These are phyloP conservation scores for Phaeosphaeria sp. DNA, from an alignment of 2,329 filamentous ascomycete genomes.

Conservation along the genomic window DNA sequence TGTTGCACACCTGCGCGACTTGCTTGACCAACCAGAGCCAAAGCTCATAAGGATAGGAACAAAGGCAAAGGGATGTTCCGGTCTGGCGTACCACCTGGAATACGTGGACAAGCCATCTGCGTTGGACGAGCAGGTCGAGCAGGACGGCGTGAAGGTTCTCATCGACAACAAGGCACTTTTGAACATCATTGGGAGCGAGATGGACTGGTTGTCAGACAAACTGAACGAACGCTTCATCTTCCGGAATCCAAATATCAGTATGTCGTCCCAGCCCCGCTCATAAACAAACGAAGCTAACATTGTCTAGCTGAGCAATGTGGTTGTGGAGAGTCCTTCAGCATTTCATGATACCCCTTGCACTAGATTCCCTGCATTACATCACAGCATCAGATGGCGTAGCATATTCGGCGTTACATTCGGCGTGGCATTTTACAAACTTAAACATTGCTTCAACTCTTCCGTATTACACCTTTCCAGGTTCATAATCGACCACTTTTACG, in stretches of 20 bases:
- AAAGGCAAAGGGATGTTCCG: slow-evolving; percentile 91
- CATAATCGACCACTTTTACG: slow-evolving; percentile 68
- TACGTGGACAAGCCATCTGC: slow-evolving; percentile 89
- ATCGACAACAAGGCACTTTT: slow-evolving; percentile 98
- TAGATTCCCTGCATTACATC: slow-evolving; percentile 19
- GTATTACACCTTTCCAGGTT: slow-evolving; percentile 56
- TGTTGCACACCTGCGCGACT: slow-evolving; percentile 75
- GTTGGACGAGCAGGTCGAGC: slow-evolving; percentile 92
- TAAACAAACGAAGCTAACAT: slow-evolving; percentile 25
- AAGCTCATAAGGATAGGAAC: slow-evolving; percentile 95
- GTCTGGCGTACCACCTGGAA: slow-evolving; percentile 90
- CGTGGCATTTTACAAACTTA: slow-evolving; percentile 17
- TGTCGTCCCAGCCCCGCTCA: slow-evolving; percentile 53
- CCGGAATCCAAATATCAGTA: slow-evolving; percentile 97
- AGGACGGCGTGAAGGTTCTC: slow-evolving; percentile 93
- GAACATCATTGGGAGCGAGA: slow-evolving; percentile 97
- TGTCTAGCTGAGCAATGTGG: slow-evolving; percentile 90
- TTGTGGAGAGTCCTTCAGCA: slow-evolving; percentile 91
- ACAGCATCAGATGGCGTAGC: slow-evolving; percentile 40
- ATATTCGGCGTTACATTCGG: slow-evolving; percentile 30
- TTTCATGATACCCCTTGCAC: slow-evolving; percentile 46
- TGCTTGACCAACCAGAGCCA: slow-evolving; percentile 85
- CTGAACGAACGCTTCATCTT: slow-evolving; percentile 92
- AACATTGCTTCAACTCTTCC: slow-evolving; percentile 2
- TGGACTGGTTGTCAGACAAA: slow-evolving; percentile 99